phyloP scores from a whole-genome alignment of 2,329 filamentous ascomycete genomes.

The Chaetoscypha palmicola region DNA sequence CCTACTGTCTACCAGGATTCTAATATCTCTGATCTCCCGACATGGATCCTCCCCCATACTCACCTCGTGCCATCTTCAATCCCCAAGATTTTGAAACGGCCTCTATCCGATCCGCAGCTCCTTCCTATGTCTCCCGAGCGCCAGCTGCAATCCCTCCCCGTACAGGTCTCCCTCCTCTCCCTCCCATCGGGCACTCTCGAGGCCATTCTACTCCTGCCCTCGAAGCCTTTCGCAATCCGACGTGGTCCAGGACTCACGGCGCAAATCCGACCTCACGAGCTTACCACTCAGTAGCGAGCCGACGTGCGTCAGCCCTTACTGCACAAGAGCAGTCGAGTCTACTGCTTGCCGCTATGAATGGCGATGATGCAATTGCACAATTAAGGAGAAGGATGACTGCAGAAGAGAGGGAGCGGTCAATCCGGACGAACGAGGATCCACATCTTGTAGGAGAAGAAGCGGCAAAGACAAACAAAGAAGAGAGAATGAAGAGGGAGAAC shows the following conservation, averaged over 20 bases:
- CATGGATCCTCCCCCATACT: conserved; percentile 7
- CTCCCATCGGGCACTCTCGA: conserved; percentile 28
- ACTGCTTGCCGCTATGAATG: conserved; percentile 15
- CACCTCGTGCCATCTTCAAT: neutral
- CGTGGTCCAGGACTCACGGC: conserved; percentile 49
- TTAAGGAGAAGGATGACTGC: conserved; percentile 26
- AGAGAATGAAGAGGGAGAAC: conserved; percentile 50
- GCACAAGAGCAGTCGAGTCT: conserved; percentile 27
- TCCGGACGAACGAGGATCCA: conserved; percentile 54
- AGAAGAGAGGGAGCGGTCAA: conserved; percentile 10
- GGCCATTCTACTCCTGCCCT: conserved; percentile 36
- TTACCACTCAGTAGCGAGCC: conserved; percentile 57
- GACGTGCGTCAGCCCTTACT: conserved; percentile 46
- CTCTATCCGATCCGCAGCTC: conserved; percentile 60
- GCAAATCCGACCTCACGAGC: conserved; percentile 48
- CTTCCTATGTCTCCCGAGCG: conserved; percentile 61
- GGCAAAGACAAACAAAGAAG: conserved; percentile 48
- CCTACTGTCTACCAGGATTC: neutral
- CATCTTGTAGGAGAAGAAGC: conserved; percentile 61
- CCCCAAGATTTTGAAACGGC: conserved; percentile 54
- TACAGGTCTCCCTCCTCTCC: conserved; percentile 34
- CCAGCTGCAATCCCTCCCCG: conserved; percentile 35
- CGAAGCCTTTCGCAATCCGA: conserved; percentile 48
- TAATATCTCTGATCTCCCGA: neutral
- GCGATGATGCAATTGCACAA: conserved; percentile 11